Evolutionary conservation across 1,139 yeast genomes (phyloP).

Genomic region (Sugiyamaella sp.): DNA sequence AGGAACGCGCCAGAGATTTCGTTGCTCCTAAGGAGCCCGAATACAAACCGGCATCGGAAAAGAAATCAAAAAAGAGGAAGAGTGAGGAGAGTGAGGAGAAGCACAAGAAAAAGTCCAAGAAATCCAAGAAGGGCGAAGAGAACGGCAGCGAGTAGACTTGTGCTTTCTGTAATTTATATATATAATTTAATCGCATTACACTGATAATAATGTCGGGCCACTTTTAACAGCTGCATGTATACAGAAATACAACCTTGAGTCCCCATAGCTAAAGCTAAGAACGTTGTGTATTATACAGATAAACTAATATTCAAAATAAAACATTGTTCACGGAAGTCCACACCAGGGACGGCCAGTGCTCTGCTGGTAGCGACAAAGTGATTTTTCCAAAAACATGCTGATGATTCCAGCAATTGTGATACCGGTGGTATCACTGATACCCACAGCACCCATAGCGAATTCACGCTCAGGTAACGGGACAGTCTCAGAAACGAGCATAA

Average conservation of each 20-base stretch:
- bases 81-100: constrained; percentile 25
- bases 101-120: constrained; percentile 38
- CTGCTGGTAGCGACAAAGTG: constrained; percentile 69
- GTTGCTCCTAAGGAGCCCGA: constrained; percentile 80
- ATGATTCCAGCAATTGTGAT: constrained; percentile 78
- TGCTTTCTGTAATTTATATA: constrained; percentile 11
- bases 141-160: not conserved
- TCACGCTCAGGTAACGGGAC: constrained; percentile 63
- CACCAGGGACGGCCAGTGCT: constrained; percentile 48
- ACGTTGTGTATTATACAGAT: not conserved
- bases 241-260: too few species aligned
- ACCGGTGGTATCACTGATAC: constrained; percentile 89
- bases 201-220: too few species aligned
- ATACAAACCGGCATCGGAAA: constrained; percentile 40
- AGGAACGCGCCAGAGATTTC: constrained; percentile 75
- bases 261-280: too few species aligned
- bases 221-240: too few species aligned
- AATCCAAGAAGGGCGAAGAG: constrained; percentile 28
- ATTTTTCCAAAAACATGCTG: constrained; percentile 73
- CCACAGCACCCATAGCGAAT: constrained; percentile 91
- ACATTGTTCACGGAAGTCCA: constrained; percentile 30
- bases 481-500: constrained; percentile 71
- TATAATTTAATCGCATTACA: constrained; percentile 5
- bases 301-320: too few species aligned
- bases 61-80: constrained; percentile 29